phyloP scores from a whole-genome alignment of 2,329 filamentous ascomycete species.

The Metarhizium rileyi region DNA sequence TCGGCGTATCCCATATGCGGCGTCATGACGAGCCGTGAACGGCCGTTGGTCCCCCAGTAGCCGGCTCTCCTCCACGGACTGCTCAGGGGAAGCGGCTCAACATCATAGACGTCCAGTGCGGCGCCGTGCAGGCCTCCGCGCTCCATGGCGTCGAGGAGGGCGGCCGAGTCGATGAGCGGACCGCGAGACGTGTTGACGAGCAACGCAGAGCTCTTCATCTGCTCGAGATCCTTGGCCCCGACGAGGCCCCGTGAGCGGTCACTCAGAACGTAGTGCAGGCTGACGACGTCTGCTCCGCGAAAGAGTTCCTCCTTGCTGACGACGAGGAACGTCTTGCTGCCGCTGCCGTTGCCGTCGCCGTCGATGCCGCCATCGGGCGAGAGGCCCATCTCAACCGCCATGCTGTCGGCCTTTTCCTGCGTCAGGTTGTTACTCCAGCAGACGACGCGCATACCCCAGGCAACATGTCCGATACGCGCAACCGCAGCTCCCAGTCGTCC shows the following conservation, averaged over 20 bases:
- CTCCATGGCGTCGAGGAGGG: conserved; percentile 48
- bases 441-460: conserved; percentile 55
- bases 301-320: conserved; percentile 57
- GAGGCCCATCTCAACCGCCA: conserved; percentile 46
- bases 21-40: conserved; percentile 51
- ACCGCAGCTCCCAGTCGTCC: conserved; percentile 51
- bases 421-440: conserved; percentile 57
- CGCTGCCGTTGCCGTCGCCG: conserved; percentile 8
- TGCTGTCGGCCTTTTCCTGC: conserved; percentile 50
- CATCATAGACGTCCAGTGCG: conserved; percentile 64
- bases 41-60: conserved; percentile 50
- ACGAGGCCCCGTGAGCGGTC: conserved; percentile 53
- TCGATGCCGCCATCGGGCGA: conserved; percentile 16
- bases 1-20: conserved; percentile 71
- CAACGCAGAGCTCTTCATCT: conserved; percentile 52
- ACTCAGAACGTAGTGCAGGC: conserved; percentile 58
- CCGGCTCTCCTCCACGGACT: conserved; percentile 55
- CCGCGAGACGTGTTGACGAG: conserved; percentile 67
- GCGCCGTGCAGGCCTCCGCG: conserved; percentile 47
- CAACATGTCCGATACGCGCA: conserved; percentile 46
- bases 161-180: conserved; percentile 56
- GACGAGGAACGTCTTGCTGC: conserved; percentile 46
- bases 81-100: conserved; percentile 56
- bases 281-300: conserved; percentile 51
- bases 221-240: conserved; percentile 40